Evolutionary conservation across 2,329 filamentous ascomycete genomes (phyloP).

Genomic region (Helotiales sp.): DNA sequence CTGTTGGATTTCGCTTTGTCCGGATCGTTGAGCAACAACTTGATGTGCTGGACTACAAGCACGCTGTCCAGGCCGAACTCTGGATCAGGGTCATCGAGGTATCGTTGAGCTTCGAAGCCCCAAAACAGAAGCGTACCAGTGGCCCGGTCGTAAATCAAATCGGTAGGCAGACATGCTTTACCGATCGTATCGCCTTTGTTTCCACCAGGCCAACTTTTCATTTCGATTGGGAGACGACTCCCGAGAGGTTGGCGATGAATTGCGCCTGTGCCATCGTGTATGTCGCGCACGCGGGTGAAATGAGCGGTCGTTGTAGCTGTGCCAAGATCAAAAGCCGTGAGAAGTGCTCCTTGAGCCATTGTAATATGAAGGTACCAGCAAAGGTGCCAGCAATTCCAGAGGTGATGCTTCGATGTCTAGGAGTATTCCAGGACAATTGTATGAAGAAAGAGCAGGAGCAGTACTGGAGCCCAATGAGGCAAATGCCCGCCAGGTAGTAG

Average conservation of each 20-base stretch:
- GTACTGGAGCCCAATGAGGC: background rate
- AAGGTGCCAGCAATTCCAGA: background rate
- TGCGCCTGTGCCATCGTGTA: background rate
- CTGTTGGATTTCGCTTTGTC: background rate
- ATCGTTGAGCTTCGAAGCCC: slow-evolving; percentile 25
- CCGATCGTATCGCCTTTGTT: slow-evolving; percentile 9
- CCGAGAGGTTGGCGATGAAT: background rate
- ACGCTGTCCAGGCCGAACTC: slow-evolving; percentile 13
- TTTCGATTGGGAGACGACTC: background rate
- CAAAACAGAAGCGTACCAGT: slow-evolving; percentile 11
- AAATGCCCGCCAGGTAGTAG: background rate
- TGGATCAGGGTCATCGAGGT: slow-evolving; percentile 20
- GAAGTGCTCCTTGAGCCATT: background rate
- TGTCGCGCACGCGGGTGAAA: background rate
- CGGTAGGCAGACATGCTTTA: slow-evolving; percentile 21
- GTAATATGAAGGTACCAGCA: background rate
- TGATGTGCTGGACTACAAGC: slow-evolving; percentile 25
- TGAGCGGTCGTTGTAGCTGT: background rate
- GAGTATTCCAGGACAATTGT: no score
- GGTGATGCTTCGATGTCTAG: no score
- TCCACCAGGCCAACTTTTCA: slow-evolving; percentile 19
- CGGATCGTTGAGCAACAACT: slow-evolving; percentile 22
- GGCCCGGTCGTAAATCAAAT: slow-evolving; percentile 21
- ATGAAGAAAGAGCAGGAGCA: background rate
- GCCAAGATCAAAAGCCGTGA: background rate